Evolutionary conservation across 78 protist genomes (phyloP).

Genomic region (Dictyostelium purpureum): DNA sequence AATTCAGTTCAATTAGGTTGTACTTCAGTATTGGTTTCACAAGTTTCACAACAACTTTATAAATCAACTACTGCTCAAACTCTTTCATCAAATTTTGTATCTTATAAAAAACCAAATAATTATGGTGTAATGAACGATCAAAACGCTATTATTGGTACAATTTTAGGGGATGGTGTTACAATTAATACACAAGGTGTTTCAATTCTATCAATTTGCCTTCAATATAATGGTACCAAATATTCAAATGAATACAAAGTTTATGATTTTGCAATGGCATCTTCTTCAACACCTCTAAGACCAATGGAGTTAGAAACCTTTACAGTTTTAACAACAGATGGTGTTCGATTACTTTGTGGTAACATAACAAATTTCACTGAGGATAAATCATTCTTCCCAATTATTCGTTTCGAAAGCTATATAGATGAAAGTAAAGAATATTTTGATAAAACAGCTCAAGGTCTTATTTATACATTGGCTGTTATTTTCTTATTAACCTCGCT

Average conservation of each 20-base stretch:
- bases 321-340: background rate
- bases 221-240: background rate
- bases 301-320: background rate
- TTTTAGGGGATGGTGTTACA: slow-evolving; percentile 23
- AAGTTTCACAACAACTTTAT: slow-evolving; percentile 5
- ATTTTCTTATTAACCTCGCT: background rate
- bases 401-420: background rate
- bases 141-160: slow-evolving; percentile 24
- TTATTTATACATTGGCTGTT: slow-evolving; percentile 17
- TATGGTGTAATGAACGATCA: slow-evolving; percentile 17
- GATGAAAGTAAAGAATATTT: background rate
- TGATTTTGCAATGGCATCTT: slow-evolving; percentile 11
- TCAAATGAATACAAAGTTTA: background rate
- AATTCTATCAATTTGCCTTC: background rate
- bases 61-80: slow-evolving; percentile 18
- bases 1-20: slow-evolving; percentile 10
- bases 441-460: slow-evolving; percentile 9
- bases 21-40: background rate
- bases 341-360: background rate
- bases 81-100: slow-evolving; percentile 16
- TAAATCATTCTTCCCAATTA: slow-evolving; percentile 23
- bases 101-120: slow-evolving; percentile 10
- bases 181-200: slow-evolving; percentile 21
- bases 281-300: background rate
- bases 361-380: background rate